phyloP scores from a whole-genome alignment of 1,139 yeast genomes.

The Candida glucosophila region DNA sequence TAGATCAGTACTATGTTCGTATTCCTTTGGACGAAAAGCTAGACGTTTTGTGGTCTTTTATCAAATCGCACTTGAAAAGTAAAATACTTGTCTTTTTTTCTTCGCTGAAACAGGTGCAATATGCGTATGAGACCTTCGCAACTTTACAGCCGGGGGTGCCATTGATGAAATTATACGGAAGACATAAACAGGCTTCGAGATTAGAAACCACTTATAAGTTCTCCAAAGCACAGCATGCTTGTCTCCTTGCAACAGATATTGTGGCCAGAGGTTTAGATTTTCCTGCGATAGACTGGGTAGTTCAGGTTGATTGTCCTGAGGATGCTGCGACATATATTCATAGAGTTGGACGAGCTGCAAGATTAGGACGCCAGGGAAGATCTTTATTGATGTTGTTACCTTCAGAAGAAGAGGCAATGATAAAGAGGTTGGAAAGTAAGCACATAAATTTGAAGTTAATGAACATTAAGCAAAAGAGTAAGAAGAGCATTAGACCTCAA shows the following conservation, averaged over 20 bases:
- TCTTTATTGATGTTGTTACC: constrained; percentile 80
- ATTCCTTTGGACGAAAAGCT: constrained; percentile 73
- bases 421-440: constrained; percentile 51
- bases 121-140: constrained; percentile 82
- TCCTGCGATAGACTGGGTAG: constrained; percentile 96
- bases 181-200: constrained; percentile 91
- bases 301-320: constrained; percentile 95
- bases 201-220: constrained; percentile 84
- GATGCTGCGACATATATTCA: constrained; percentile 93
- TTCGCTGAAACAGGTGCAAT: constrained; percentile 92
- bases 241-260: constrained; percentile 91
- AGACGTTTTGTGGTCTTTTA: constrained; percentile 80
- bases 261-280: constrained; percentile 97
- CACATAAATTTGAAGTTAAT: constrained; percentile 65
- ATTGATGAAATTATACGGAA: constrained; percentile 83
- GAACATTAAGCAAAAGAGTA: constrained; percentile 68
- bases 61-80: constrained; percentile 77
- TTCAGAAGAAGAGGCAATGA: constrained; percentile 71
- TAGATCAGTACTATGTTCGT: constrained; percentile 75
- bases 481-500: constrained; percentile 73
- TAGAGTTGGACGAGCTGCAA: constrained; percentile 92
- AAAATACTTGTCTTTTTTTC: constrained; percentile 86
- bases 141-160: constrained; percentile 95
- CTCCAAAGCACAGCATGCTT: constrained; percentile 77
- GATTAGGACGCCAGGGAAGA: constrained; percentile 86